Evolutionary conservation across 495 filamentous ascomycete genomes (phyloP), one percentile per base, ranked within the genome.

Genomic region (Penicillium salamii): DNA sequence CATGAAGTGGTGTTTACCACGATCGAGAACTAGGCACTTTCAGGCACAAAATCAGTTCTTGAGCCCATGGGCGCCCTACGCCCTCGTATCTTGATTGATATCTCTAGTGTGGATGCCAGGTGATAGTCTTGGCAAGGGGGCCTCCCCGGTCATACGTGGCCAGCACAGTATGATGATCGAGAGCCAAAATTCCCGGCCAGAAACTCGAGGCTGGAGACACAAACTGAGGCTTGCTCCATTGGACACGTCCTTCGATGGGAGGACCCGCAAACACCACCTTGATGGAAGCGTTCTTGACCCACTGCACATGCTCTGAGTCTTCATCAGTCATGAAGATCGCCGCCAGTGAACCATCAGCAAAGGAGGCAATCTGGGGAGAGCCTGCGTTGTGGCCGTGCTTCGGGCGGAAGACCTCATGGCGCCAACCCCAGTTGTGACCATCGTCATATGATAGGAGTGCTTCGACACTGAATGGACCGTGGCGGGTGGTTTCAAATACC

Each of bases 271-370:
- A 74, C 7, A 71, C 61, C 13, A 63, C 63, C 53, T 75, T 76
- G 35, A 74, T 68, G 11, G 63, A 51, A 17, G 71, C 70, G 50
- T 72, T 64, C 37, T 66, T 63, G 2, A 66, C 64, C 72, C 70
- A 74, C 5, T 65, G 43, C 13, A 71, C 65, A 26, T 64, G 35
- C 0, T 42, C 11, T 0, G 57, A 61, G 26, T 82, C 79, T 50
- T 86, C 82, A 51, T 86, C 78, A 1, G 81, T 85, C 77, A 82
- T 80, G 55, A 86, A 85, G 26, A 77, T 76, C 0, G 71, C 71
- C 2, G 78, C 80, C 41, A 87, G 45, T 2, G 72, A 77, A 7
- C 78, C 79, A 32, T 84, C 81, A 0, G 76, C 79, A 48, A 76
- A 72, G 9, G 76, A 77, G 13, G 72, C 60, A 23, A 87, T 75